Evolutionary conservation across 495 filamentous ascomycete species (phyloP).

Genomic region (Aspergillus nanangensis): DNA sequence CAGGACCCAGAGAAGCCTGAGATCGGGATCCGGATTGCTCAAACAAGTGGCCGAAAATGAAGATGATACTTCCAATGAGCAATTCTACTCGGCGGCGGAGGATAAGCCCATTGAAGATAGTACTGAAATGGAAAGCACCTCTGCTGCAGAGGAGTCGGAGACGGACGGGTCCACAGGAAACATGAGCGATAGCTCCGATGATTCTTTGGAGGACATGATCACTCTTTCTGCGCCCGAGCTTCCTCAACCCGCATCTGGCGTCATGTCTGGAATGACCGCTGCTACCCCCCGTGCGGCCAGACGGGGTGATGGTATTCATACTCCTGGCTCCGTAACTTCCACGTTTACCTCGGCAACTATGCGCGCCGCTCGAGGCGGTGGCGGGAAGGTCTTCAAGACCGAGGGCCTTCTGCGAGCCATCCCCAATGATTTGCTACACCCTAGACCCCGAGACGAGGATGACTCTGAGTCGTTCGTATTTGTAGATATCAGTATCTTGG

Average conservation of each 20-base stretch:
- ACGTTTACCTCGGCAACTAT: conserved; percentile 77
- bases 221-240: conserved; percentile 76
- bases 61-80: conserved; percentile 77
- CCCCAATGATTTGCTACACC: conserved; percentile 75
- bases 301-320: conserved; percentile 62
- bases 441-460: conserved; percentile 77
- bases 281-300: conserved; percentile 68
- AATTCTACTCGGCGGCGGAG: conserved; percentile 84
- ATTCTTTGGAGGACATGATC: conserved; percentile 77
- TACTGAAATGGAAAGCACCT: conserved; percentile 50
- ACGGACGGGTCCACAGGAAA: conserved; percentile 46
- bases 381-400: conserved; percentile 67
- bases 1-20: conserved; percentile 26
- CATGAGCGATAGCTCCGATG: conserved; percentile 65
- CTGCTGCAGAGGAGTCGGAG: conserved; percentile 52
- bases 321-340: conserved; percentile 80
- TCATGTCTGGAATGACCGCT: conserved; percentile 65
- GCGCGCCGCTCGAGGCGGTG: conserved; percentile 53
- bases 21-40: conserved; percentile 30
- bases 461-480: conserved; percentile 84
- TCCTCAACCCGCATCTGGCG: conserved; percentile 58
- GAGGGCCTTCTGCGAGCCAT: conserved; percentile 70
- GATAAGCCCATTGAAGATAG: conserved; percentile 57
- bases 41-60: conserved; percentile 66
- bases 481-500: conserved; percentile 77